Percentiles rank a stretch among this genome's conserved stretches.
phyloP scores from a whole-genome alignment of 2,329 filamentous ascomycete genomes.

The Coniochaeta hoffmannii region DNA sequence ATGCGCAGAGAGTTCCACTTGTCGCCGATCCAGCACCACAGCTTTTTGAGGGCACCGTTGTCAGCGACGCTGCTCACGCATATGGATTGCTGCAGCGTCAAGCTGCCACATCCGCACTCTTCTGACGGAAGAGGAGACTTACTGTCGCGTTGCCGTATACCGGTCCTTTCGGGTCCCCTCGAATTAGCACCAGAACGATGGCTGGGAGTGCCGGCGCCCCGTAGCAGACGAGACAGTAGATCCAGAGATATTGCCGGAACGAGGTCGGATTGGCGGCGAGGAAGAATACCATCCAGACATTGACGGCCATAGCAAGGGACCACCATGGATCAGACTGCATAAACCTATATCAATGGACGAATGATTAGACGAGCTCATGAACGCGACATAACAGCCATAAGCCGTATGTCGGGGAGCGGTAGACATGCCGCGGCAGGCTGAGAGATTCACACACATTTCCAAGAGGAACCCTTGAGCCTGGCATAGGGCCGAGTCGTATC shows the following conservation, averaged over 20 bases:
- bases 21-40: constrained; percentile 55
- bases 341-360: constrained; percentile 46
- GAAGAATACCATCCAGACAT: constrained; percentile 67
- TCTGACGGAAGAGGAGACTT: constrained; percentile 14
- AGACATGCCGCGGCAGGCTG: not conserved
- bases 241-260: constrained; percentile 64
- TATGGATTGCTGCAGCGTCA: not conserved
- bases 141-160: constrained; percentile 53
- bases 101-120: not conserved
- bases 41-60: constrained; percentile 25
- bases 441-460: constrained; percentile 51
- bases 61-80: constrained; percentile 8
- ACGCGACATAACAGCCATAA: too few relatives aligned
- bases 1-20: constrained; percentile 50
- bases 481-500: constrained; percentile 50
- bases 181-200: constrained; percentile 55
- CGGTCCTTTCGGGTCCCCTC: constrained; percentile 22
- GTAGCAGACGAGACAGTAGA: constrained; percentile 65
- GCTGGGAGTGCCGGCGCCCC: constrained; percentile 63
- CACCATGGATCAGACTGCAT: constrained; percentile 71
- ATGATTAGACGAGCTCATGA: not conserved
- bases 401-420: too few relatives aligned
- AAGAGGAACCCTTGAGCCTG: constrained; percentile 54
- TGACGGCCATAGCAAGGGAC: constrained; percentile 76
- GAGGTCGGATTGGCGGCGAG: constrained; percentile 54